Percentiles rank a stretch among this genome's conserved stretches.
phyloP scores from a whole-genome alignment of 257 asterid genomes.

The Leonotis leonurus region DNA sequence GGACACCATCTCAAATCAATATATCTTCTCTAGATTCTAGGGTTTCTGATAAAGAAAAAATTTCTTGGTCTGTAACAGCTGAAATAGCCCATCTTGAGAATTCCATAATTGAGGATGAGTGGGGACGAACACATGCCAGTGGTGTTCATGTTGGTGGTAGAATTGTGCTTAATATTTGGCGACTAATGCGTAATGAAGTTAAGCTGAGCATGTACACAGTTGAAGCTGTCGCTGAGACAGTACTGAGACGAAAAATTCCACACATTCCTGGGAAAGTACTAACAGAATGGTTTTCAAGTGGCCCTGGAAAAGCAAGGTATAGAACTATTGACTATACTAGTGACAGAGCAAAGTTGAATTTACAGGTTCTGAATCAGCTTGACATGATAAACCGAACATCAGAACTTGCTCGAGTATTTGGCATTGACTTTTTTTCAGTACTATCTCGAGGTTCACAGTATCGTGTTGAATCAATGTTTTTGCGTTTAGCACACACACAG shows the following conservation, averaged over 20 bases:
- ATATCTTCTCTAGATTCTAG: slow-evolving; percentile 32
- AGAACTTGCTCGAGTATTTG: slow-evolving; percentile 96
- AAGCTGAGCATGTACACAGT: slow-evolving; percentile 75
- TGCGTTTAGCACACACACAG: slow-evolving; percentile 86
- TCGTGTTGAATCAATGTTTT: slow-evolving; percentile 95
- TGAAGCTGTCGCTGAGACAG: slow-evolving; percentile 86
- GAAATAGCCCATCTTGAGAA: slow-evolving; percentile 42
- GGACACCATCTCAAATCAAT: slow-evolving; percentile 48
- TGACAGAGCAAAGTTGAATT: slow-evolving; percentile 72
- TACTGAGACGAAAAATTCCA: slow-evolving; percentile 79
- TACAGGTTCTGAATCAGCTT: slow-evolving; percentile 77
- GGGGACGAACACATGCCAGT: slow-evolving; percentile 98
- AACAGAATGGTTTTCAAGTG: slow-evolving; percentile 81
- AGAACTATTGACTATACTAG: slow-evolving; percentile 61
- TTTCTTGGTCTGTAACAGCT: slow-evolving; percentile 32
- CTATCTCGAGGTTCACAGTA: slow-evolving; percentile 94
- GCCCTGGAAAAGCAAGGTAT: slow-evolving; percentile 74
- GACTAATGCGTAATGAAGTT: slow-evolving; percentile 88
- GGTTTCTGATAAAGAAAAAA: slow-evolving; percentile 34
- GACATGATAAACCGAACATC: slow-evolving; percentile 93
- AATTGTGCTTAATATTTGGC: slow-evolving; percentile 89
- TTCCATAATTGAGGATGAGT: slow-evolving; percentile 78
- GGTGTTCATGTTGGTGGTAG: slow-evolving; percentile 96
- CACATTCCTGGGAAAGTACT: slow-evolving; percentile 61
- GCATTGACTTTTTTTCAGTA: slow-evolving; percentile 92